These are phyloP conservation scores for Euphorbia schlechtendalii DNA, from an alignment of 441 rosid species.

Conservation along the genomic window DNA sequence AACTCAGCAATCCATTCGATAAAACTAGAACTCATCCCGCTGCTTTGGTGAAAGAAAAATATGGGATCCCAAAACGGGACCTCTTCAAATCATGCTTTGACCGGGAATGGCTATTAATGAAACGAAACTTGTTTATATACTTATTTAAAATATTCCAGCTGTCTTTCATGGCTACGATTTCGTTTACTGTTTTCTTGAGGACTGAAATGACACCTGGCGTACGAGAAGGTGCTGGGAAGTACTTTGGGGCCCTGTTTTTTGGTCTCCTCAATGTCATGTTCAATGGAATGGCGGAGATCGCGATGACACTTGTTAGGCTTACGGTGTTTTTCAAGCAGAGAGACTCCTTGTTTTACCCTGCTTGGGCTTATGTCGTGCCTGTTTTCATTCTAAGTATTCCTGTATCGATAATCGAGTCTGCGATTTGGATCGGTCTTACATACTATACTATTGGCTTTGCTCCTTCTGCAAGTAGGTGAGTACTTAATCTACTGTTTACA, in stretches of 20 bases:
- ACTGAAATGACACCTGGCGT: slow-evolving; percentile 40
- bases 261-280: slow-evolving; percentile 74
- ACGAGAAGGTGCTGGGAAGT: slow-evolving; percentile 30
- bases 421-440: slow-evolving; percentile 55
- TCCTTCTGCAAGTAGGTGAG: slow-evolving; percentile 49
- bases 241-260: slow-evolving; percentile 53
- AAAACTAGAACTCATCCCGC: slow-evolving; percentile 44
- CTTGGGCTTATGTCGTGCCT: no score
- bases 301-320: slow-evolving; percentile 52
- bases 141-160: slow-evolving; percentile 58
- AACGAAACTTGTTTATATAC: slow-evolving; percentile 49
- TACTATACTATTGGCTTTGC: slow-evolving; percentile 76
- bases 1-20: slow-evolving; percentile 44
- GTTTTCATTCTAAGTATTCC: slow-evolving; percentile 58
- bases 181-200: slow-evolving; percentile 49
- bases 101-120: slow-evolving; percentile 50
- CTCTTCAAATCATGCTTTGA: slow-evolving; percentile 27
- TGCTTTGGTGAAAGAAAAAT: no score
- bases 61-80: slow-evolving; percentile 27
- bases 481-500: not conserved
- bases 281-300: slow-evolving; percentile 56
- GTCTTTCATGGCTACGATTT: slow-evolving; percentile 39
- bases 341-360: slow-evolving; percentile 47
- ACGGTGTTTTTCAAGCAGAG: slow-evolving; percentile 68
- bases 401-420: slow-evolving; percentile 49